These are phyloP conservation scores for Syncephalastrum racemosum DNA, from an alignment of 371 early-diverging fungal species.

Conservation along the genomic window DNA sequence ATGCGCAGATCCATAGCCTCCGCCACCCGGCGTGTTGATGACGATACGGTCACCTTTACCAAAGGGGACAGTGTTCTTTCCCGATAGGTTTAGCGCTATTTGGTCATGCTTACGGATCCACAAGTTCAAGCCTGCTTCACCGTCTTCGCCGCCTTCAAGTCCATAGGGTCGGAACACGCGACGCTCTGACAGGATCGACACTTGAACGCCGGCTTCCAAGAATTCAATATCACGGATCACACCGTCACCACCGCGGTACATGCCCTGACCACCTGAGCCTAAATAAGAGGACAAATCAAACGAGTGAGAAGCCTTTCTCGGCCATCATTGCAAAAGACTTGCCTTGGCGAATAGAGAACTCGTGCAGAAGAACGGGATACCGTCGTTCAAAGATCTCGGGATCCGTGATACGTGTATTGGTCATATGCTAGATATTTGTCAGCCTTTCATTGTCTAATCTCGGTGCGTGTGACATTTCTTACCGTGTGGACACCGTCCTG, in stretches of 20 bases:
- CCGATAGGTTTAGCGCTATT: slow-evolving; percentile 72
- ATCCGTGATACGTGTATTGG: slow-evolving; percentile 96
- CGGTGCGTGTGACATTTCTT: slow-evolving; percentile 13
- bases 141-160: slow-evolving; percentile 81
- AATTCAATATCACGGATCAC: slow-evolving; percentile 85
- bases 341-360: slow-evolving; percentile 75
- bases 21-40: slow-evolving; percentile 93
- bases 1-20: slow-evolving; percentile 60
- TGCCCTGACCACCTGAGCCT: slow-evolving; percentile 85
- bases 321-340: not conserved
- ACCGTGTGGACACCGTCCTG: slow-evolving; percentile 70
- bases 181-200: slow-evolving; percentile 91
- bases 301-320: not conserved
- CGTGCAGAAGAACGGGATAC: slow-evolving; percentile 90
- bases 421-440: slow-evolving; percentile 78
- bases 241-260: slow-evolving; percentile 86
- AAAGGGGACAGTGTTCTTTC: slow-evolving; percentile 83
- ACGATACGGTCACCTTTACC: slow-evolving; percentile 76
- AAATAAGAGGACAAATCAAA: not conserved
- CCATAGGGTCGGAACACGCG: slow-evolving; percentile 92
- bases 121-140: slow-evolving; percentile 72
- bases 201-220: slow-evolving; percentile 69
- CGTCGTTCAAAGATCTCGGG: slow-evolving; percentile 93
- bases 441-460: slow-evolving; percentile 1
- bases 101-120: slow-evolving; percentile 63